Base-by-base conservation (phyloP, 495 filamentous ascomycete species). In the Entonaema liquescens region DNA sequence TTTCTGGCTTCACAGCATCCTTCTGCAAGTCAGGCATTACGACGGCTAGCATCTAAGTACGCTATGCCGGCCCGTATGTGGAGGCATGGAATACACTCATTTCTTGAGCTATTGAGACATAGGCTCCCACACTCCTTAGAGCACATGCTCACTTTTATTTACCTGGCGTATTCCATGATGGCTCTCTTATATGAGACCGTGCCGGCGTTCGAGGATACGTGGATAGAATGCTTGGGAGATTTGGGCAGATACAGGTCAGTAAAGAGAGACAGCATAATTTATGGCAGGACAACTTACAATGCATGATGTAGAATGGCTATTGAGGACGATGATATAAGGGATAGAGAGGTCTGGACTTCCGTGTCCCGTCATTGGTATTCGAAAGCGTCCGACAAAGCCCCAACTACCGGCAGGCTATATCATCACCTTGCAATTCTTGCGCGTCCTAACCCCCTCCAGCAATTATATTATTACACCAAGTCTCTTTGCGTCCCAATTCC, bases 1-100 rank as follows among this genome's bases (percentile, higher is more conserved):
- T 90, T 95, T 59, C 77, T 95, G 1, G 92, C 91, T 0, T 89
- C 87, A 0, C 91, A 94, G 63, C 92, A 95, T 73, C 92, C 91
- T 0, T 87, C 87, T 0, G 90, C 92, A 0, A 88, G 81, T 47
- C 81, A 81, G 1, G 85, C 86, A 9, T 65, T 95, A 1, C 78
- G 85, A 54, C 76, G 82, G 11, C 70, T 95, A 3, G 89, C 92
- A 2, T 83, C 87, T 2, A 92, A 91, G 62, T 94, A 94, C 69
- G 86, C 86, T 3, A 94, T 97, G 91, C 91, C 93, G 1, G 91
- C 90, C 2, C 78, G 93, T 2, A 93, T 97, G 89, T 97, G 93
- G 93, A 84, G 90, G 13, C 89, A 95, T 74, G 92, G 89, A 0
- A 95, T 97, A 23, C 90, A 95, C 62, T 87, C 87, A 1, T 93